phyloP scores from a whole-genome alignment of 129 eudicot species.

The Apium graveolens region DNA sequence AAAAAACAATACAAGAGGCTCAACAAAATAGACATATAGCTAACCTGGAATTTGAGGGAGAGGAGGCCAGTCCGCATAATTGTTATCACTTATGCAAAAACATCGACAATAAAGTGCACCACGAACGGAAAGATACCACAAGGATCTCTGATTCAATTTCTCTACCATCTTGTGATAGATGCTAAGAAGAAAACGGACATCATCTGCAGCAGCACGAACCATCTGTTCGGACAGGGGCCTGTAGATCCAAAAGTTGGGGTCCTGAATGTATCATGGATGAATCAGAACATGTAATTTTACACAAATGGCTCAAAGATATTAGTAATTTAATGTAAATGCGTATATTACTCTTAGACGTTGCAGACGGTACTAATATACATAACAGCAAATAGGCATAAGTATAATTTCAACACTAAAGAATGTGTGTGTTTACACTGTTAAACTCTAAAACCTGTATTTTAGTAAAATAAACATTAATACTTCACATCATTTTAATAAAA shows the following conservation, averaged over 20 bases:
- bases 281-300: not conserved
- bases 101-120: slow-evolving; percentile 85
- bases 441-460: not conserved
- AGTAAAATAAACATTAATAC: not conserved
- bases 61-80: slow-evolving; percentile 77
- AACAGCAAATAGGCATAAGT: not conserved
- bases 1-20: not conserved
- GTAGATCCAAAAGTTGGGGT: slow-evolving; percentile 86
- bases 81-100: slow-evolving; percentile 64
- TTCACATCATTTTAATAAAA: too few species aligned
- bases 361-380: not conserved
- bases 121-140: slow-evolving; percentile 88
- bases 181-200: slow-evolving; percentile 87
- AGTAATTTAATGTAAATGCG: not conserved
- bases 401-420: not conserved
- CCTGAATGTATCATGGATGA: slow-evolving; percentile 45
- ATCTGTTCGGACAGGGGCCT: slow-evolving; percentile 84
- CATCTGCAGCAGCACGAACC: slow-evolving; percentile 95
- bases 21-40: not conserved
- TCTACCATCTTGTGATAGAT: slow-evolving; percentile 80
- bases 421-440: not conserved
- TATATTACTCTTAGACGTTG: not conserved
- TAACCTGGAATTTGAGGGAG: slow-evolving; percentile 79
- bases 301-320: not conserved
- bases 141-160: slow-evolving; percentile 59